Evolutionary conservation across 306 rosid species (phyloP).

Genomic region (Rosa lucieae): DNA sequence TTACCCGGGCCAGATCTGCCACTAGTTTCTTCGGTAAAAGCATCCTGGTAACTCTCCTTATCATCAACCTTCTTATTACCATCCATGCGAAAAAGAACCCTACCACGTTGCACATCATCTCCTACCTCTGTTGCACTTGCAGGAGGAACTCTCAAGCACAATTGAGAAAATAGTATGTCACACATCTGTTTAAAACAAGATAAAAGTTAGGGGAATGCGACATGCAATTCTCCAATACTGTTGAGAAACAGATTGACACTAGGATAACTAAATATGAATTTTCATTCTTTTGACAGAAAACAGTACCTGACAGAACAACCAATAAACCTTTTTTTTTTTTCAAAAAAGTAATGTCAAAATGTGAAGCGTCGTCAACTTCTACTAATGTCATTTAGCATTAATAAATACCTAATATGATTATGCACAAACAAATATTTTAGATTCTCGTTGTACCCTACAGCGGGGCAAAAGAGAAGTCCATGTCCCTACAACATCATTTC

Average conservation of each 20-base stretch:
- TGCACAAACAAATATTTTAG: neutral
- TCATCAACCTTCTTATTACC: slow-evolving; percentile 45
- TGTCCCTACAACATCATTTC: neutral
- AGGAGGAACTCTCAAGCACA: slow-evolving; percentile 86
- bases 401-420: neutral
- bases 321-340: neutral
- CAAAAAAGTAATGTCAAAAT: neutral
- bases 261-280: neutral
- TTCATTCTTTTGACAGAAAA: neutral
- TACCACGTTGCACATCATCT: slow-evolving; percentile 55
- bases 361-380: neutral
- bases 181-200: slow-evolving; percentile 74
- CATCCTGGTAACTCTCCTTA: slow-evolving; percentile 48
- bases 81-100: slow-evolving; percentile 34
- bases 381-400: neutral
- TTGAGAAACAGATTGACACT: neutral
- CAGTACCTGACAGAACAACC: neutral
- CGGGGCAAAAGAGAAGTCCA: neutral
- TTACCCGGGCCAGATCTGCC: slow-evolving; percentile 45
- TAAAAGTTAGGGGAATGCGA: neutral
- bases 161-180: slow-evolving; percentile 89
- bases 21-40: slow-evolving; percentile 51
- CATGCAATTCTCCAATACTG: neutral
- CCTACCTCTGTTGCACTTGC: slow-evolving; percentile 56
- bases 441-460: neutral